Percentiles rank a stretch among this genome's conserved stretches.
Conservation (phyloP, 768 basidiomycete species). For the Erythrobasidium yunnanense region DNA sequence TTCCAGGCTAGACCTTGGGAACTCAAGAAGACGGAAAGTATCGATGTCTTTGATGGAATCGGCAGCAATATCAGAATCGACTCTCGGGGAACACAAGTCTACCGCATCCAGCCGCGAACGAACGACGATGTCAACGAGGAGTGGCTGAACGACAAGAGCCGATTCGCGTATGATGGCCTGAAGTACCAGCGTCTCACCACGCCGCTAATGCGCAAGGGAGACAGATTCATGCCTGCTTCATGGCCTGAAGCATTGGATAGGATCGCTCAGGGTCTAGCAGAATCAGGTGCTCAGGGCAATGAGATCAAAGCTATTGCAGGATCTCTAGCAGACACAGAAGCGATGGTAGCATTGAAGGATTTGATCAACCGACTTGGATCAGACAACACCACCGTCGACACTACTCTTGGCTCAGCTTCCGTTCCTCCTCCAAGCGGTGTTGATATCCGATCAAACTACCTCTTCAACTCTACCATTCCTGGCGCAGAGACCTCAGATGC, state of each 20-base stretch:
- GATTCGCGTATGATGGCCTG: slow-evolving; percentile 90
- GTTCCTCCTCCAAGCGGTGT: slow-evolving; percentile 61
- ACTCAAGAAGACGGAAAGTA: slow-evolving; percentile 89
- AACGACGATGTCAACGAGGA: slow-evolving; percentile 99
- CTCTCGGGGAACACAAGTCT: slow-evolving; percentile 86
- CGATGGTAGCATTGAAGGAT: slow-evolving; percentile 86
- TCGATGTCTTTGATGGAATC: slow-evolving; percentile 89
- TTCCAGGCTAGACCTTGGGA: slow-evolving; percentile 98
- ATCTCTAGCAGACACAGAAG: slow-evolving; percentile 82
- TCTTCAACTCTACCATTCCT: slow-evolving; percentile 86
- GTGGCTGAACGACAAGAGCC: slow-evolving; percentile 99
- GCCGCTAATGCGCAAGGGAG: slow-evolving; percentile 79
- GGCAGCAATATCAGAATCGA: slow-evolving; percentile 95
- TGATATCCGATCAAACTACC: slow-evolving; percentile 88
- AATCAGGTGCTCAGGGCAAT: slow-evolving; percentile 72
- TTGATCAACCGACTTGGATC: slow-evolving; percentile 84
- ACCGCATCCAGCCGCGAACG: slow-evolving; percentile 89
- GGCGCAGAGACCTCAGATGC: slow-evolving; percentile 82
- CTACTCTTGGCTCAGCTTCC: slow-evolving; percentile 51
- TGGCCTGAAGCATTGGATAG: slow-evolving; percentile 82
- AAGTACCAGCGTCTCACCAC: slow-evolving; percentile 88
- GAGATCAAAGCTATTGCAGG: slow-evolving; percentile 94
- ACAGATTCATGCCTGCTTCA: slow-evolving; percentile 74
- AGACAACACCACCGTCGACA: slow-evolving; percentile 79
- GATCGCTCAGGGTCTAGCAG: slow-evolving; percentile 63